Evolutionary conservation across 2,329 filamentous ascomycete species (phyloP).

Genomic region (Drechslerella dactyloides): DNA sequence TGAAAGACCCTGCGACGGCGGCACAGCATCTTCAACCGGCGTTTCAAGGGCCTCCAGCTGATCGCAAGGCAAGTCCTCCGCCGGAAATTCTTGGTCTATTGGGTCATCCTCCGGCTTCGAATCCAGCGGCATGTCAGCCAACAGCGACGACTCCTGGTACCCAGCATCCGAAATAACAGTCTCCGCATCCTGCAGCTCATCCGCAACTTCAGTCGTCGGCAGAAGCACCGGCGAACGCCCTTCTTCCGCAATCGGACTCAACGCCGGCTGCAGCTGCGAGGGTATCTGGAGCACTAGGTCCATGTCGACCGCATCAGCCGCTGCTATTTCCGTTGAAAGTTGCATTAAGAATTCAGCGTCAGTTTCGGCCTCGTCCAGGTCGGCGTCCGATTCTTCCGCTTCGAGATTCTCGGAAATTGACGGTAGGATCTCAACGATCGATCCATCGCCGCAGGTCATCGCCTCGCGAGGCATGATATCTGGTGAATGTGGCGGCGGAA

Average conservation of each 20-base stretch:
- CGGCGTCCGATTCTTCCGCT: conserved; percentile 8
- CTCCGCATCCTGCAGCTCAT: conserved; percentile 3
- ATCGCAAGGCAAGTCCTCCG: not conserved
- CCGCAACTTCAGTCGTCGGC: not conserved
- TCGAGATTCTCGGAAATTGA: conserved; percentile 25
- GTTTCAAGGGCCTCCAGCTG: no score
- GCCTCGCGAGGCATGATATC: conserved; percentile 5
- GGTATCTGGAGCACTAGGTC: not conserved
- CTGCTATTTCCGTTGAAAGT: not conserved
- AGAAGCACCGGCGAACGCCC: conserved; percentile 10
- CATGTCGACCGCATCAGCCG: not conserved
- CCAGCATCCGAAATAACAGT: not conserved
- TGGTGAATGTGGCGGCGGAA: not conserved
- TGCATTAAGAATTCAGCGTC: not conserved
- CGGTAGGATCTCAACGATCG: conserved; percentile 22
- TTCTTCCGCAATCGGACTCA: conserved; percentile 35
- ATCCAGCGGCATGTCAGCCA: not conserved
- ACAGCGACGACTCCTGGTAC: not conserved
- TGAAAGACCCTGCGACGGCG: not conserved
- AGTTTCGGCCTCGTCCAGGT: not conserved
- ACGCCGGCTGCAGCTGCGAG: conserved; percentile 13
- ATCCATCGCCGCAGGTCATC: conserved; percentile 9
- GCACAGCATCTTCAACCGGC: no score
- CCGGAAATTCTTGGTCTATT: not conserved
- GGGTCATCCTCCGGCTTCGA: not conserved